Conservation (phyloP, 1,284 basidiomycete species). For the Naganishia liquefaciens region DNA sequence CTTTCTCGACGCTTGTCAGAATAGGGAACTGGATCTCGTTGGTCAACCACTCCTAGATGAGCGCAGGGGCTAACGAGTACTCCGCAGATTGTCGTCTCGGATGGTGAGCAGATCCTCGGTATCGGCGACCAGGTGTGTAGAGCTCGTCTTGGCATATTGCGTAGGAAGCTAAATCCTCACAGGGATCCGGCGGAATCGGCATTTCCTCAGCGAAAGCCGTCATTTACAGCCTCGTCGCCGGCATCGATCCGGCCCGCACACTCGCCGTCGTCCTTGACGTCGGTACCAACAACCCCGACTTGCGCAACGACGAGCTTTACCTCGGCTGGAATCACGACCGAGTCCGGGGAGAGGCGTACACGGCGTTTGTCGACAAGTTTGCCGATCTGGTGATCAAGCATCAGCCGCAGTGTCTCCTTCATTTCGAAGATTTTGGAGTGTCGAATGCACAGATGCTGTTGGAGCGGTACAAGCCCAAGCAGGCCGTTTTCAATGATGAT, state of each 20-base stretch:
- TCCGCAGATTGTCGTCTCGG: conserved; percentile 47
- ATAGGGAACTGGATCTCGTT: conserved; percentile 44
- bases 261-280: conserved; percentile 67
- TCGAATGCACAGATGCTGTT: conserved; percentile 64
- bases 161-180: no score
- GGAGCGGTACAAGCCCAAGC: conserved; percentile 62
- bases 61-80: background rate
- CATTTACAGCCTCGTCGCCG: conserved; percentile 73
- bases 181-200: conserved; percentile 46
- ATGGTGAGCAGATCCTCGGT: conserved; percentile 37
- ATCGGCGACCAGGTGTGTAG: conserved; percentile 33
- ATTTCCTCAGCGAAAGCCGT: conserved; percentile 70
- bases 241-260: conserved; percentile 67
- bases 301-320: conserved; percentile 46
- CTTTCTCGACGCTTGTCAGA: conserved; percentile 45
- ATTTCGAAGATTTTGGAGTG: conserved; percentile 69
- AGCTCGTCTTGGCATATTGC: background rate
- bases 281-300: conserved; percentile 55
- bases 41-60: background rate
- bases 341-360: conserved; percentile 44
- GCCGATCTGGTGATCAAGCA: conserved; percentile 36
- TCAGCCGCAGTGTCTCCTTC: conserved; percentile 61
- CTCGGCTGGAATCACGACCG: conserved; percentile 46
- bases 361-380: conserved; percentile 47
- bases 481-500: conserved; percentile 75